These are phyloP conservation scores for Dactylellina parvicollis DNA, from an alignment of 2,329 filamentous ascomycete species.

Conservation along the genomic window DNA sequence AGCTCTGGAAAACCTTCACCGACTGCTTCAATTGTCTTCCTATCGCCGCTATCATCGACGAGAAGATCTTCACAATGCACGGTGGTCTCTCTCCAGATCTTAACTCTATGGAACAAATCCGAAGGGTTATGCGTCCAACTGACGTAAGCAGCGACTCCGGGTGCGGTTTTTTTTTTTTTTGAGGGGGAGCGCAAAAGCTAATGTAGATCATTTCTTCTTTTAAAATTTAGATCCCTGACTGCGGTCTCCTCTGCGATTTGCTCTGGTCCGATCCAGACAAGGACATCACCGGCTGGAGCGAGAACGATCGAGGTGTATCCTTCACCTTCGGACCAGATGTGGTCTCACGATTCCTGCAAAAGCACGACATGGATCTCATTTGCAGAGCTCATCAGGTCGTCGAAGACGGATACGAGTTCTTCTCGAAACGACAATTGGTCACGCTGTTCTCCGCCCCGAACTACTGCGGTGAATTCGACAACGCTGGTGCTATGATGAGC, in stretches of 20 bases:
- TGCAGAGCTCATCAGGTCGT: conserved; percentile 98
- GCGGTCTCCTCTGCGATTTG: conserved; percentile 94
- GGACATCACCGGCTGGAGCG: conserved; percentile 98
- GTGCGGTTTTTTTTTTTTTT: no score
- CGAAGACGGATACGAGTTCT: conserved; percentile 99
- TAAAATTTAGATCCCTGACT: conserved; percentile 84
- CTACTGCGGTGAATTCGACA: conserved; percentile 99
- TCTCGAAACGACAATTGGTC: conserved; percentile 96
- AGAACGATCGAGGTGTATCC: conserved; percentile 97
- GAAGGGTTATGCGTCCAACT: conserved; percentile 96
- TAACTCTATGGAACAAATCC: conserved; percentile 99
- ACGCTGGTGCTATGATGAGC: conserved; percentile 99
- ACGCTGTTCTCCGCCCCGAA: conserved; percentile 98
- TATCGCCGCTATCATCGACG: conserved; percentile 97
- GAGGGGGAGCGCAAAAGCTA: conserved; percentile 56
- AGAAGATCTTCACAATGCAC: conserved; percentile 99
- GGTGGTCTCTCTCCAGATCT: conserved; percentile 95
- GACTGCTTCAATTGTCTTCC: conserved; percentile 99
- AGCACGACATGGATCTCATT: conserved; percentile 99
- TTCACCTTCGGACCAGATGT: conserved; percentile 99
- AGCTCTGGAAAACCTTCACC: conserved; percentile 99
- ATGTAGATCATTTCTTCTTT: conserved; percentile 55
- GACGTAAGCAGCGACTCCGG: conserved; percentile 75
- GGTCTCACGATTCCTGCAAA: conserved; percentile 95
- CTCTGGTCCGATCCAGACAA: conserved; percentile 99